Conservation (phyloP, 345 rosid genomes). For the Gossypium stocksii region DNA sequence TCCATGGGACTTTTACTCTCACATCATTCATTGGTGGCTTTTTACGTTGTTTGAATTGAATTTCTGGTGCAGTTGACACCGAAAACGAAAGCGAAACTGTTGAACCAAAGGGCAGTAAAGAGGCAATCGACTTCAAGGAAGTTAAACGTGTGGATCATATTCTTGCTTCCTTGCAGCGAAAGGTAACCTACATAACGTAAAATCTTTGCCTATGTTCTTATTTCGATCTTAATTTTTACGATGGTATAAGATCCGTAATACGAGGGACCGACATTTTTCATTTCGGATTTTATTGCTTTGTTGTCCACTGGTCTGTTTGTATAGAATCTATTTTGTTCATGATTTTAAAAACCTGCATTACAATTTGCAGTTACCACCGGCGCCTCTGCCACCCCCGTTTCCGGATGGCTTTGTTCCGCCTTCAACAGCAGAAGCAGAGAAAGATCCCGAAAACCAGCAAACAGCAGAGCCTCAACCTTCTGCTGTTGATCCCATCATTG, state of each 20-base stretch:
- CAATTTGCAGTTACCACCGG: constrained; percentile 62
- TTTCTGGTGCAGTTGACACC: constrained; percentile 51
- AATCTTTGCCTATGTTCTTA: background rate
- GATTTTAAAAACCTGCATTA: background rate
- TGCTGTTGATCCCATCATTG: constrained; percentile 79
- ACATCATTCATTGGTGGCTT: background rate
- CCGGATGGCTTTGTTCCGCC: constrained; percentile 81
- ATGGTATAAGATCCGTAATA: background rate
- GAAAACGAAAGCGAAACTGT: constrained; percentile 57
- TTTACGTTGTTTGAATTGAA: background rate
- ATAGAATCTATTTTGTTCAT: background rate
- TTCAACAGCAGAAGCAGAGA: constrained; percentile 49
- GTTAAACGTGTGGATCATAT: constrained; percentile 78
- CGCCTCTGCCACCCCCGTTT: constrained; percentile 88
- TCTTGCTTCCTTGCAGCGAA: constrained; percentile 72
- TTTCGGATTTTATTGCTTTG: background rate
- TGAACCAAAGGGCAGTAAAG: constrained; percentile 56
- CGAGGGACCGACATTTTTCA: background rate
- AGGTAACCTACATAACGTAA: constrained; percentile 39
- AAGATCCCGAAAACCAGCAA: constrained; percentile 62
- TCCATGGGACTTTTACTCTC: background rate
- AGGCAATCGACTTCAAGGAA: constrained; percentile 75
- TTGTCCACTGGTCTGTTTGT: background rate
- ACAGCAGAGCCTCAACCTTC: constrained; percentile 49
- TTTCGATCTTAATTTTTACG: background rate